phyloP scores from a whole-genome alignment of 2,329 filamentous ascomycete genomes.

The Podosphaera aphanis region DNA sequence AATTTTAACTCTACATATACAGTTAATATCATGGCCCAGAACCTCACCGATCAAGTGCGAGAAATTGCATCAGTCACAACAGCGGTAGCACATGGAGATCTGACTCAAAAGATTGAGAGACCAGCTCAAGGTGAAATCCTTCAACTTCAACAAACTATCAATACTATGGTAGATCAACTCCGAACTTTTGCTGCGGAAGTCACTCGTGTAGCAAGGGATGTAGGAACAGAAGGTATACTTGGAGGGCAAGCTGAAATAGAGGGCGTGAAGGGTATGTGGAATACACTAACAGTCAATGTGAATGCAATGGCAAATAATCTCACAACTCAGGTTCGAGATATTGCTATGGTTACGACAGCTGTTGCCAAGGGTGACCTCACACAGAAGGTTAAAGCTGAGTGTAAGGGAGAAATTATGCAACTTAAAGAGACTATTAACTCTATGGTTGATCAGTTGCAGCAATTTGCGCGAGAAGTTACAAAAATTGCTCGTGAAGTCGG shows the following conservation, averaged over 20 bases:
- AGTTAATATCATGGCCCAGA: slow-evolving; percentile 71
- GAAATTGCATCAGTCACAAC: slow-evolving; percentile 71
- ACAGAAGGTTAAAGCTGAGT: slow-evolving; percentile 85
- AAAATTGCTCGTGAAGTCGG: slow-evolving; percentile 92
- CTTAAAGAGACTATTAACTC: slow-evolving; percentile 97
- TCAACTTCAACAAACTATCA: slow-evolving; percentile 66
- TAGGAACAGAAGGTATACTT: slow-evolving; percentile 63
- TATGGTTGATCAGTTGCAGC: slow-evolving; percentile 94
- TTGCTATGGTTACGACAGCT: slow-evolving; percentile 57
- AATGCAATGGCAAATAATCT: slow-evolving; percentile 76
- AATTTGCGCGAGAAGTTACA: slow-evolving; percentile 91
- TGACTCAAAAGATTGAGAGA: slow-evolving; percentile 66
- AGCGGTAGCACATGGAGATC: slow-evolving; percentile 58
- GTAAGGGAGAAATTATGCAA: slow-evolving; percentile 74
- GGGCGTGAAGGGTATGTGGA: slow-evolving; percentile 74
- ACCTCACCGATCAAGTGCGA: slow-evolving; percentile 62
- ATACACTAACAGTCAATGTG: slow-evolving; percentile 64
- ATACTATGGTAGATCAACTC: slow-evolving; percentile 73
- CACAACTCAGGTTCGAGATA: slow-evolving; percentile 79
- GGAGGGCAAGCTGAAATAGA: slow-evolving; percentile 66
- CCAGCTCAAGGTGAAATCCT: slow-evolving; percentile 63
- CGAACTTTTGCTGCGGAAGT: slow-evolving; percentile 68
- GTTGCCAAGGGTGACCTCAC: slow-evolving; percentile 73
- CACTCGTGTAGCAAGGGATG: slow-evolving; percentile 59
- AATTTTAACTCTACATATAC: slow-evolving; percentile 5